Evolutionary conservation across 1,284 basidiomycete species (phyloP).

Genomic region (Sporisorium reilianum): DNA sequence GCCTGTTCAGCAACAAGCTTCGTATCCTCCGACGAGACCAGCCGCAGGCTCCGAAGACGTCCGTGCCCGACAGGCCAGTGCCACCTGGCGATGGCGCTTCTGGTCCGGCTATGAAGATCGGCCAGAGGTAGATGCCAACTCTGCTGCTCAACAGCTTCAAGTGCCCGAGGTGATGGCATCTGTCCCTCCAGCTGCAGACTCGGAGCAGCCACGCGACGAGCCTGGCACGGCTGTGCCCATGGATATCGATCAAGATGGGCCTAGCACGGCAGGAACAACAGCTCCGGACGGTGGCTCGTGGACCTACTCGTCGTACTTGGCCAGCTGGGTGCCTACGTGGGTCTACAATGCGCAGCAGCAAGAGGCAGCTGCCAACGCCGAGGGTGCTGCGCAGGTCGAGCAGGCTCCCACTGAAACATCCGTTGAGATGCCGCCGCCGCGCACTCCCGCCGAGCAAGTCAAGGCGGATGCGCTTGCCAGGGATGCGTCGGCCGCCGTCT

Average conservation of each 20-base stretch:
- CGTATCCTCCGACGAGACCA: slow-evolving; percentile 16
- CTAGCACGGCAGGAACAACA: not conserved
- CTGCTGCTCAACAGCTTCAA: slow-evolving; percentile 22
- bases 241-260: slow-evolving; percentile 32
- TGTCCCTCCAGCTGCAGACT: not conserved
- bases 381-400: not conserved
- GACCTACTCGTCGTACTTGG: slow-evolving; percentile 55
- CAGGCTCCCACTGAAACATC: not conserved
- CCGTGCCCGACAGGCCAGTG: slow-evolving; percentile 17
- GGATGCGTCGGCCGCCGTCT: slow-evolving; percentile 25
- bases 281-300: slow-evolving; percentile 28
- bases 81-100: slow-evolving; percentile 40
- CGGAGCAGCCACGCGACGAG: not conserved
- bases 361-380: slow-evolving; percentile 3
- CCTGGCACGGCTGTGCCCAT: slow-evolving; percentile 31
- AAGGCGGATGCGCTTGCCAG: slow-evolving; percentile 61
- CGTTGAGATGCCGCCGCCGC: slow-evolving; percentile 7
- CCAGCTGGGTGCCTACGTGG: slow-evolving; percentile 56
- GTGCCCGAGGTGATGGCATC: slow-evolving; percentile 3
- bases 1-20: not conserved
- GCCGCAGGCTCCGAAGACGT: not conserved
- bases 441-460: slow-evolving; percentile 64
- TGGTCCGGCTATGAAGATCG: slow-evolving; percentile 31
- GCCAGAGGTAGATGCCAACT: slow-evolving; percentile 5
- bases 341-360: slow-evolving; percentile 47